phyloP scores from a whole-genome alignment of 192 early-diverging fungal genomes.

The Rhizophagus clarus region DNA sequence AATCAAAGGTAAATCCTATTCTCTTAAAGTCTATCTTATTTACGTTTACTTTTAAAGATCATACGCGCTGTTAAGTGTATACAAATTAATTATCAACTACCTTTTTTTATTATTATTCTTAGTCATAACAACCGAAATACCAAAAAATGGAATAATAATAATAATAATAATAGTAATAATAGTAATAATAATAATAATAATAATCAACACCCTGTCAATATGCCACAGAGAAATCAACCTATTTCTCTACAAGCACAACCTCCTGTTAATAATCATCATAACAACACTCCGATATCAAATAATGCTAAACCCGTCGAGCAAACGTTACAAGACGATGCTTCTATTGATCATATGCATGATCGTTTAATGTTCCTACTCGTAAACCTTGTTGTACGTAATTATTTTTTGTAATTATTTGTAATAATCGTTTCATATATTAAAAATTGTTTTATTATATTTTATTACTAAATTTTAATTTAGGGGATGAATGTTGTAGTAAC shows the following conservation, averaged over 20 bases:
- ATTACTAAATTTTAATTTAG: constrained; percentile 42
- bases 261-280: constrained; percentile 9
- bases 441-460: background rate
- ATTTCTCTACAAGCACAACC: constrained; percentile 1
- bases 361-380: constrained; percentile 65
- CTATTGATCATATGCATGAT: constrained; percentile 58
- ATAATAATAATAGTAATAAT: constrained; percentile 26
- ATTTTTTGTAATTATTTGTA: background rate
- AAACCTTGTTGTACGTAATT: constrained; percentile 63
- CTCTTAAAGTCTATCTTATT: too few relatives aligned
- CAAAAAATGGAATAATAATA: constrained; percentile 25
- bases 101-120: background rate
- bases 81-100: background rate
- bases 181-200: constrained; percentile 9
- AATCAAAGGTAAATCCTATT: background rate
- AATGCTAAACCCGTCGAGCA: constrained; percentile 34
- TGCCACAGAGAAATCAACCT: constrained; percentile 10
- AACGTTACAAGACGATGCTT: constrained; percentile 34
- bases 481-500: constrained; percentile 66
- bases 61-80: background rate
- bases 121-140: constrained; percentile 28
- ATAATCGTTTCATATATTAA: too few relatives aligned
- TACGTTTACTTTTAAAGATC: background rate
- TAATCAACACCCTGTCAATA: constrained; percentile 20
- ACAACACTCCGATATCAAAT: constrained; percentile 15